phyloP scores from a whole-genome alignment of 192 early-diverging fungal genomes.

The Phlyctochytrium arcticum region DNA sequence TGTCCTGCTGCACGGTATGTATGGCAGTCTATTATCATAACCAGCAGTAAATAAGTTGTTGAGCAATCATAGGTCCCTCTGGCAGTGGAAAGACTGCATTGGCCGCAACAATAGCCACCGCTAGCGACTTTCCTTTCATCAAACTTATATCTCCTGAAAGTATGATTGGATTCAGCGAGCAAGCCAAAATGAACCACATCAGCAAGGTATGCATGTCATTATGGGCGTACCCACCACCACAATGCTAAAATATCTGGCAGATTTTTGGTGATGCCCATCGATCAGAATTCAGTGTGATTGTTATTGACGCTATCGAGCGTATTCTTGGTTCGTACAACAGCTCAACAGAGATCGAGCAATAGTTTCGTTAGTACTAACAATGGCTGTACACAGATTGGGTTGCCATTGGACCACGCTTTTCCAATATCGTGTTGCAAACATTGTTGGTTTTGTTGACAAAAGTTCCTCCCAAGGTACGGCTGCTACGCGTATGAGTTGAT shows the following conservation, averaged over 20 bases:
- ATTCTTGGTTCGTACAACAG: constrained; percentile 57
- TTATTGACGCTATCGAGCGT: constrained; percentile 92
- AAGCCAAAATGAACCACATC: constrained; percentile 78
- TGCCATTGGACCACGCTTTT: constrained; percentile 91
- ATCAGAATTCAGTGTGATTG: constrained; percentile 88
- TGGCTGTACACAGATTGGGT: constrained; percentile 84
- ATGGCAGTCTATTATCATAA: no score
- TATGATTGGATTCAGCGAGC: constrained; percentile 89
- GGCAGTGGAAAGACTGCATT: constrained; percentile 93
- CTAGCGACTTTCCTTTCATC: constrained; percentile 91
- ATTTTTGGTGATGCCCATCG: constrained; percentile 98
- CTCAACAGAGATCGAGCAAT: background rate
- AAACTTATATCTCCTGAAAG: constrained; percentile 94
- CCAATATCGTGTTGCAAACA: constrained; percentile 88
- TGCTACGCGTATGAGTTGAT: background rate
- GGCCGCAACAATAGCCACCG: constrained; percentile 90
- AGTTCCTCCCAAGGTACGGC: constrained; percentile 70
- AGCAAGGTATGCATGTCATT: constrained; percentile 55
- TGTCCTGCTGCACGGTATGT: constrained; percentile 72
- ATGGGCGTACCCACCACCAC: background rate
- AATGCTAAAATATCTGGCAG: constrained; percentile 27
- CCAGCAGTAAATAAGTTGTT: background rate
- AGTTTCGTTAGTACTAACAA: no score
- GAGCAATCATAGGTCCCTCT: constrained; percentile 54
- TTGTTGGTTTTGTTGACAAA: constrained; percentile 91